These are phyloP conservation scores for Dorcoceras hygrometricum DNA, from an alignment of 257 asterid species.

Conservation along the genomic window DNA sequence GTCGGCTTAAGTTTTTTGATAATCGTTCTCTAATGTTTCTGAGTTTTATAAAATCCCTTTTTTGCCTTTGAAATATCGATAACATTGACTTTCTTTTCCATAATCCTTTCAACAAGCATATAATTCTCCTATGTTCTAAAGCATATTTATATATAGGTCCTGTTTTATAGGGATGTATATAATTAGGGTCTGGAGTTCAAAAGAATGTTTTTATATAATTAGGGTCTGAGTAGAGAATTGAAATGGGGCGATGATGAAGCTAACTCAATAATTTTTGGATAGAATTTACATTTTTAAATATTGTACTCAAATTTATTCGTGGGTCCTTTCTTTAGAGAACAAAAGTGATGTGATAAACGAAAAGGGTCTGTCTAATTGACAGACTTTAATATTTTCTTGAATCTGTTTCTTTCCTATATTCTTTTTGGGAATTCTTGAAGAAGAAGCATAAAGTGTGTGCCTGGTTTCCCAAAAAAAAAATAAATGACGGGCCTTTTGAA, in stretches of 20 bases:
- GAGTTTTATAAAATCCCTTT: background rate
- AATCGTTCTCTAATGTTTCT: background rate
- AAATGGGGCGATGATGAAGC: background rate
- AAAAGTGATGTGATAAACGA: background rate
- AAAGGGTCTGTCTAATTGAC: background rate
- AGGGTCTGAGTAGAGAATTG: background rate
- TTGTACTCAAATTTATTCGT: background rate
- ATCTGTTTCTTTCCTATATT: background rate
- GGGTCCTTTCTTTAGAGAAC: background rate
- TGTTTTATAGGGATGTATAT: background rate
- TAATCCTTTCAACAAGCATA: background rate
- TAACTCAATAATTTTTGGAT: background rate
- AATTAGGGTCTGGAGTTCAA: background rate
- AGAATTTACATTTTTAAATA: background rate
- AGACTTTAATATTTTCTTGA: background rate
- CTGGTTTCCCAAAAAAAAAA: background rate
- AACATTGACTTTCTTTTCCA: background rate
- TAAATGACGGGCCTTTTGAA: background rate
- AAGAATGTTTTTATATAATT: too few species aligned
- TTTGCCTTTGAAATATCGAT: background rate
- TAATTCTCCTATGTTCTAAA: background rate
- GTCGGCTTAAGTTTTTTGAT: background rate
- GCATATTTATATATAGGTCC: background rate
- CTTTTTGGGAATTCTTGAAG: conserved; percentile 1
- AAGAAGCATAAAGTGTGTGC: background rate